phyloP scores from a whole-genome alignment of 148 eudicot species.

The Fallopia convolvulus region DNA sequence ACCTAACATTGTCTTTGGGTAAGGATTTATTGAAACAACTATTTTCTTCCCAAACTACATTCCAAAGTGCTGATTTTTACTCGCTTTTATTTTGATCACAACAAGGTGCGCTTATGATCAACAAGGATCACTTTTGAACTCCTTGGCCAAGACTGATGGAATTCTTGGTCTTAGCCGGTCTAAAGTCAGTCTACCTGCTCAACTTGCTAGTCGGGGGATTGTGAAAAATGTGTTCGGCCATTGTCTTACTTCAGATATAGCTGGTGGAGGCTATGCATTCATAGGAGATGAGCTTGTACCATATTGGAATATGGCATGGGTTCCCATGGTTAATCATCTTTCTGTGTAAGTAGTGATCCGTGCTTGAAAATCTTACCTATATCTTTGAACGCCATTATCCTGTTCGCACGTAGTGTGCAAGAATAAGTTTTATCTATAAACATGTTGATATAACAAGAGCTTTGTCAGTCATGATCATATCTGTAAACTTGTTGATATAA shows the following conservation, averaged over 20 bases:
- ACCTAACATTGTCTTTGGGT: slow-evolving; percentile 43
- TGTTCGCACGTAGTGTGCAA: too few relatives aligned
- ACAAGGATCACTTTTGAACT: slow-evolving; percentile 51
- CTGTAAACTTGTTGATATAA: too few relatives aligned
- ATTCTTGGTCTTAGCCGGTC: slow-evolving; percentile 57
- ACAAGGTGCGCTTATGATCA: slow-evolving; percentile 61
- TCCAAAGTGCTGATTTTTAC: neutral
- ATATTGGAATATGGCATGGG: slow-evolving; percentile 37
- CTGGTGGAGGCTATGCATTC: slow-evolving; percentile 48
- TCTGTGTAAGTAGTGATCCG: slow-evolving; percentile 25
- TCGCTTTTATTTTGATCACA: neutral
- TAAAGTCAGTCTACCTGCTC: slow-evolving; percentile 55
- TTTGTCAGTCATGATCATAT: too few relatives aligned
- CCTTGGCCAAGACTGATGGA: slow-evolving; percentile 49
- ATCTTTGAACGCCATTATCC: too few relatives aligned
- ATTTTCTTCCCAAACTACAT: neutral
- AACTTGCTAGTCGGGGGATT: slow-evolving; percentile 47
- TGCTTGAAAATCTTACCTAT: neutral
- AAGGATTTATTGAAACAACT: neutral
- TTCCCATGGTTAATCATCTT: slow-evolving; percentile 41
- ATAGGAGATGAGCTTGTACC: slow-evolving; percentile 50
- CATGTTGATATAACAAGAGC: too few relatives aligned
- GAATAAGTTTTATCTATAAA: too few relatives aligned
- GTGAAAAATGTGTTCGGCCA: slow-evolving; percentile 52
- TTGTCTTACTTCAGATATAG: slow-evolving; percentile 39